phyloP scores from a whole-genome alignment of 495 filamentous ascomycete genomes.

The Lasiosphaeria ovina region DNA sequence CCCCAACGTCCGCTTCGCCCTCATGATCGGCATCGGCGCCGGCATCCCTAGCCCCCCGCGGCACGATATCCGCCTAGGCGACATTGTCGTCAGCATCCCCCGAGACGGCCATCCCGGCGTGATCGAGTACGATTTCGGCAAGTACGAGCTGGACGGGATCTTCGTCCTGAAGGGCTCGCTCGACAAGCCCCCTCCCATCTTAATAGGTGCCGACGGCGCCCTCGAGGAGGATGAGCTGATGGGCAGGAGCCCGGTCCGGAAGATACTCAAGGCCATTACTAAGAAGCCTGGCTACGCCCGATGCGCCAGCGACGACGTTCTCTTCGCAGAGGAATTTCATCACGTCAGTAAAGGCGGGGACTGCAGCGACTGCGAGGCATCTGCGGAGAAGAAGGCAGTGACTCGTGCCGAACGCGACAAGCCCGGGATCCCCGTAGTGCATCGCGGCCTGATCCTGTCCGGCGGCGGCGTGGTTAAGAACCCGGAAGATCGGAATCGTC shows the following conservation, averaged over 20 bases:
- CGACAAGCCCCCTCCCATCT: conserved; percentile 32
- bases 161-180: conserved; percentile 32
- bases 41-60: conserved; percentile 35
- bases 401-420: conserved; percentile 23
- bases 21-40: conserved; percentile 51
- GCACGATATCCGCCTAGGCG: conserved; percentile 35
- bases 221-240: conserved; percentile 19
- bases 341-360: no score
- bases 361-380: conserved; percentile 25
- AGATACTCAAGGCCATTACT: no score
- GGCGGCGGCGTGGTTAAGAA: conserved; percentile 6
- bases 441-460: conserved; percentile 11
- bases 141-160: conserved; percentile 21
- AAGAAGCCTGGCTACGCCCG: no score
- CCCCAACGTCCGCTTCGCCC: conserved; percentile 36
- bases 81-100: conserved; percentile 26
- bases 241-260: conserved; percentile 22
- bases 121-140: conserved; percentile 34
- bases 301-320: no score
- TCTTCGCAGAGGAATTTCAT: no score
- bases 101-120: conserved; percentile 20
- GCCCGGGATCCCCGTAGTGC: conserved; percentile 25
- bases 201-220: conserved; percentile 20
- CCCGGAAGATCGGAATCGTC: conserved; percentile 1
- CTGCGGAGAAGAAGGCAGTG: conserved; percentile 30